A percentile compares a stretch with the other conserved stretches of the same genome.
These are phyloP conservation scores for Colletotrichum sp. DNA, from an alignment of 2,329 filamentous ascomycete species.

Conservation along the genomic window DNA sequence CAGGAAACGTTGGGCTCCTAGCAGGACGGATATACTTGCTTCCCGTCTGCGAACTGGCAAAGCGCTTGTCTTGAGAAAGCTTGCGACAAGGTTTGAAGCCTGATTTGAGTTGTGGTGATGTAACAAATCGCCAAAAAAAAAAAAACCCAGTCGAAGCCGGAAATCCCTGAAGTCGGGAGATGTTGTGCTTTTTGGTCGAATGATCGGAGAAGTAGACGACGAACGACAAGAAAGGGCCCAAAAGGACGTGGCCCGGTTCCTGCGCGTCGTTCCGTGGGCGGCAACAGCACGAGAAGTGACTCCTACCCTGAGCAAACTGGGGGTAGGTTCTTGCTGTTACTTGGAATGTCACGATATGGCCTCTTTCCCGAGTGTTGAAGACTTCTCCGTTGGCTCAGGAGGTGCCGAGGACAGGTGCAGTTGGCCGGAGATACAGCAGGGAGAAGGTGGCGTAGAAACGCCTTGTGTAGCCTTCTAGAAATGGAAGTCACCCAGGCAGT, in stretches of 20 bases:
- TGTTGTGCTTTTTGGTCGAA: not conserved
- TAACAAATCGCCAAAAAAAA: not conserved
- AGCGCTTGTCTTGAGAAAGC: not conserved
- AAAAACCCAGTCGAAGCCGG: not conserved
- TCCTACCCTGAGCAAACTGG: not conserved
- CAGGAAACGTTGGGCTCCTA: not conserved
- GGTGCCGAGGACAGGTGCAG: not conserved
- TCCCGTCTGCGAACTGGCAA: not conserved
- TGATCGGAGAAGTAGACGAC: not conserved
- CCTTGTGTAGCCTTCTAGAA: not conserved
- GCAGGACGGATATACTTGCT: not conserved
- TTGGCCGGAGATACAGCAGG: not conserved
- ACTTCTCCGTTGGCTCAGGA: not conserved
- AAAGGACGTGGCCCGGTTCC: not conserved
- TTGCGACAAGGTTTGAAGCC: not conserved
- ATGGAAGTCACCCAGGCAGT: not conserved
- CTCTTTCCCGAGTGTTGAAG: not conserved
- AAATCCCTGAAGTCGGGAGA: not conserved
- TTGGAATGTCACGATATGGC: not conserved
- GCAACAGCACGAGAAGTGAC: not conserved
- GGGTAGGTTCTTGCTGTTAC: not conserved
- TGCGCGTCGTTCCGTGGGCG: not conserved
- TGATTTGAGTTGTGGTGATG: not conserved
- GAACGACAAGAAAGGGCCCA: not conserved
- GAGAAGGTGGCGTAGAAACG: not conserved